These are phyloP conservation scores for Kwoniella dejecticola DNA, from an alignment of 768 basidiomycete genomes.

Conservation along the genomic window DNA sequence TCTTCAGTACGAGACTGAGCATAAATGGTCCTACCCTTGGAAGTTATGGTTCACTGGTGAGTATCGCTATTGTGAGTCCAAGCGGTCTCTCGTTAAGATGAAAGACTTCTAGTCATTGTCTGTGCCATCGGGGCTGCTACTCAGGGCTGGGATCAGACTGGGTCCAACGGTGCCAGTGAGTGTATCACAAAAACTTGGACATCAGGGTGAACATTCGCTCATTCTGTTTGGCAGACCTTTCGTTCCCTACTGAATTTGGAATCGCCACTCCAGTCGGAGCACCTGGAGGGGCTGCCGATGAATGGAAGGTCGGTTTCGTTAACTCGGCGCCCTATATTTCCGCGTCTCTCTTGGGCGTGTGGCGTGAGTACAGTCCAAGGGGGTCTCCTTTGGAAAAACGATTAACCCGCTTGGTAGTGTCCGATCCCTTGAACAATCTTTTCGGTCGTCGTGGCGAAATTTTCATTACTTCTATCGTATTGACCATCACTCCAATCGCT, in stretches of 20 bases:
- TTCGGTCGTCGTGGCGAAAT: slow-evolving; percentile 62
- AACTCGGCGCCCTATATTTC: slow-evolving; percentile 22
- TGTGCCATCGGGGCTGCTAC: slow-evolving; percentile 37
- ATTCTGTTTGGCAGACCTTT: slow-evolving; percentile 31
- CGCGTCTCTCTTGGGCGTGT: slow-evolving; percentile 41
- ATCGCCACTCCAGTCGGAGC: slow-evolving; percentile 23
- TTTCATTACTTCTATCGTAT: slow-evolving; percentile 57
- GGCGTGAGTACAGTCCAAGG: neutral
- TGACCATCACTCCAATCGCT: slow-evolving; percentile 27
- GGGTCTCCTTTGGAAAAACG: neutral
- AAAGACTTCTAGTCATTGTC: slow-evolving; percentile 23
- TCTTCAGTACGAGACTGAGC: slow-evolving; percentile 32
- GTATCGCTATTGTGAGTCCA: neutral
- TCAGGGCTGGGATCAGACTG: slow-evolving; percentile 47
- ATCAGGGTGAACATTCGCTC: neutral
- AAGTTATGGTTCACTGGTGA: slow-evolving; percentile 1
- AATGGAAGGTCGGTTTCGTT: slow-evolving; percentile 51
- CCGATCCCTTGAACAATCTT: slow-evolving; percentile 67
- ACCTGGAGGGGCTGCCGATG: slow-evolving; percentile 20
- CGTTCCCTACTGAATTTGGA: slow-evolving; percentile 52
- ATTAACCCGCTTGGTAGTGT: neutral
- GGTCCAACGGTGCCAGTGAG: slow-evolving; percentile 46
- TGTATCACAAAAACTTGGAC: neutral
- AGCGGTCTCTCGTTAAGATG: no score
- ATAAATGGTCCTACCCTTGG: neutral